These are phyloP conservation scores for Amoeboradix gromovi DNA, from an alignment of 371 early-diverging fungal genomes.

Conservation along the genomic window DNA sequence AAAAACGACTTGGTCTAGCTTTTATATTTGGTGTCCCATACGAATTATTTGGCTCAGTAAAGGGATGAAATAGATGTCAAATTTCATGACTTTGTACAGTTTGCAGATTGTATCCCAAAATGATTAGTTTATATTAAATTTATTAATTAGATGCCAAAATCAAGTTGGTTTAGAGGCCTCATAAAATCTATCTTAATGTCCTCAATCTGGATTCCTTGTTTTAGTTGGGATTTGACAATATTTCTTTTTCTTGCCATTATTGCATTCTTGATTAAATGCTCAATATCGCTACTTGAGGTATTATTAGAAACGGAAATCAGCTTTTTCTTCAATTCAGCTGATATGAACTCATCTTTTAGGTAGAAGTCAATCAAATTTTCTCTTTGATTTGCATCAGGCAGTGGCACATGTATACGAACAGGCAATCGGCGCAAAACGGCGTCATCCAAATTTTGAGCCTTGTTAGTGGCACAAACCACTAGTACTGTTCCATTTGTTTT, in stretches of 20 bases:
- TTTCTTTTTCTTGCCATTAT: neutral
- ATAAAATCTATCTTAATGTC: neutral
- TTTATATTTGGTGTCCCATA: too few relatives aligned
- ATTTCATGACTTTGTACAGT: too few relatives aligned
- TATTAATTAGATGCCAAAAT: neutral
- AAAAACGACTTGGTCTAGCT: too few relatives aligned
- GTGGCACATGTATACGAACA: constrained; percentile 46
- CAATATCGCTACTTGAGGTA: neutral
- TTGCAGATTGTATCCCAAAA: too few relatives aligned
- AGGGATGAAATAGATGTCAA: too few relatives aligned
- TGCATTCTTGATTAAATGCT: neutral
- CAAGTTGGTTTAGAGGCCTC: neutral
- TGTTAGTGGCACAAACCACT: constrained; percentile 82
- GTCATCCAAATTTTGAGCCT: constrained; percentile 92
- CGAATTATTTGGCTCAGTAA: too few relatives aligned
- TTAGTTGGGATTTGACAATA: neutral
- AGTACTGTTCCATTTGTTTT: constrained; percentile 39
- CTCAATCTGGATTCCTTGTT: neutral
- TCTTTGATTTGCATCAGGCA: neutral
- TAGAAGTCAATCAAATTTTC: neutral
- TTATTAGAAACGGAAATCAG: neutral
- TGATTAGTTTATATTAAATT: neutral
- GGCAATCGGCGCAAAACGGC: constrained; percentile 89
- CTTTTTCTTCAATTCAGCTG: neutral
- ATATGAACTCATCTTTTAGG: neutral